Evolutionary conservation across 305 asterid genomes (phyloP), one percentile per base, ranked within the genome.

Genomic region (Fraxinus angustifolia): DNA sequence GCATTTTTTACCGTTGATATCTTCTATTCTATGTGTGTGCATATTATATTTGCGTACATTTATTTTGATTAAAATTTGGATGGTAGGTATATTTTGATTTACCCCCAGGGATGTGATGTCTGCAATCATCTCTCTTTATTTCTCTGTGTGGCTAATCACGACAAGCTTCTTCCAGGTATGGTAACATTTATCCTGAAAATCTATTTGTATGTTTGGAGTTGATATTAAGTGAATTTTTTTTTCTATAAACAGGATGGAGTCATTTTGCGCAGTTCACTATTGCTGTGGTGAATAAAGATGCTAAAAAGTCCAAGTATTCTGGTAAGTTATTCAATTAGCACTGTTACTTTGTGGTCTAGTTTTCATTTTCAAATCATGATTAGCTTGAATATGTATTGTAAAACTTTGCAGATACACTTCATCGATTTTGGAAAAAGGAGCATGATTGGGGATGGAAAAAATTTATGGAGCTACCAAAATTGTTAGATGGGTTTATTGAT

Each of bases 371-470:
- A 23, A 48, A 11, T 17, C 17, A 30, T 23, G 65, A 33, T 60
- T 19, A 28, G 71, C 76, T 73, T 60, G 81, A 65, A 79, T 73
- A 19, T 60, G 19, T 72, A 50, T 73, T 77, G 60, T 68, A 73
- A 53, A 86, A 85, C 73, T 77, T 45, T 85, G 84, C 85, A 96
- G 99, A 96, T 90, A 94, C 99, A 12, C 88, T 96, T 82, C 99
- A 96, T 80, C 97, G 99, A 4, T 96, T 96, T 87, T 90, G 93
- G 93, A 94, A 93, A 86, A 96, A 94, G 89, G 99, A 96, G 88
- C 99, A 96, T 86, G 99, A 96, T 86, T 96, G 98, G 99, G 99
- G 99, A 21, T 96, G 99, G 99, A 96, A 96, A 91, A 94, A 96
- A 89, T 96, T 96, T 89, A 94, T 96, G 98, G 99, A 96, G 93